Evolutionary conservation across 495 filamentous ascomycete genomes (phyloP).

Genomic region (Penicillium desertorum): DNA sequence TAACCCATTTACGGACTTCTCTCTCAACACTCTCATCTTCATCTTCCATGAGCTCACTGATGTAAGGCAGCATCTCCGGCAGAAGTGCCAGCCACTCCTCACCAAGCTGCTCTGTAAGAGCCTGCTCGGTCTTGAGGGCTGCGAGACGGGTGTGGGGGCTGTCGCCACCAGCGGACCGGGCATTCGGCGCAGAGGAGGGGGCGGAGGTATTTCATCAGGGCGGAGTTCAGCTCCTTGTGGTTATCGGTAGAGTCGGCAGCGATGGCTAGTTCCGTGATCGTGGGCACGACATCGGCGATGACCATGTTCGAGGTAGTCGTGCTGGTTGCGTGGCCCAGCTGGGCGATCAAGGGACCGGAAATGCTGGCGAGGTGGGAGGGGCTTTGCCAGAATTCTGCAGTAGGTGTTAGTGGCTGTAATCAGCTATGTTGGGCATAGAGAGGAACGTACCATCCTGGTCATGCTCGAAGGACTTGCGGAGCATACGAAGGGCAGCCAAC

Average conservation of each 20-base stretch:
- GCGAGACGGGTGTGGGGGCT: slow-evolving; percentile 61
- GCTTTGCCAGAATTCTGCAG: slow-evolving; percentile 78
- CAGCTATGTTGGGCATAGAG: not conserved
- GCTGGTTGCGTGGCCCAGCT: slow-evolving; percentile 59
- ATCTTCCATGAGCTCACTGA: slow-evolving; percentile 92
- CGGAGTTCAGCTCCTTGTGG: slow-evolving; percentile 78
- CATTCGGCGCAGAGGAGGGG: slow-evolving; percentile 63
- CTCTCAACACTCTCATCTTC: slow-evolving; percentile 89
- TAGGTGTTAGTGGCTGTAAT: slow-evolving; percentile 11
- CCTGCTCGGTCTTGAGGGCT: slow-evolving; percentile 74
- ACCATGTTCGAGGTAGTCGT: slow-evolving; percentile 36
- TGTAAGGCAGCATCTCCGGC: slow-evolving; percentile 92
- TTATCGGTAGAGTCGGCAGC: slow-evolving; percentile 80
- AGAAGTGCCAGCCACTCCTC: slow-evolving; percentile 90
- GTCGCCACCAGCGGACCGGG: slow-evolving; percentile 51
- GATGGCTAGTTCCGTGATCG: slow-evolving; percentile 73
- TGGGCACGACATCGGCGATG: slow-evolving; percentile 49
- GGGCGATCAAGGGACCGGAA: slow-evolving; percentile 62
- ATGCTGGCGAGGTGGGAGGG: slow-evolving; percentile 78
- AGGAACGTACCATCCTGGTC: slow-evolving; percentile 63
- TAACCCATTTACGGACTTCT: slow-evolving; percentile 83
- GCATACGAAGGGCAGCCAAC: slow-evolving; percentile 62
- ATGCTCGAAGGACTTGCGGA: slow-evolving; percentile 72
- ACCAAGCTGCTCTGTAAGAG: slow-evolving; percentile 72
- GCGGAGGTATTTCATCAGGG: slow-evolving; percentile 72